Evolutionary conservation across 2,329 filamentous ascomycete species (phyloP).

Genomic region (Neonectria coccinea): DNA sequence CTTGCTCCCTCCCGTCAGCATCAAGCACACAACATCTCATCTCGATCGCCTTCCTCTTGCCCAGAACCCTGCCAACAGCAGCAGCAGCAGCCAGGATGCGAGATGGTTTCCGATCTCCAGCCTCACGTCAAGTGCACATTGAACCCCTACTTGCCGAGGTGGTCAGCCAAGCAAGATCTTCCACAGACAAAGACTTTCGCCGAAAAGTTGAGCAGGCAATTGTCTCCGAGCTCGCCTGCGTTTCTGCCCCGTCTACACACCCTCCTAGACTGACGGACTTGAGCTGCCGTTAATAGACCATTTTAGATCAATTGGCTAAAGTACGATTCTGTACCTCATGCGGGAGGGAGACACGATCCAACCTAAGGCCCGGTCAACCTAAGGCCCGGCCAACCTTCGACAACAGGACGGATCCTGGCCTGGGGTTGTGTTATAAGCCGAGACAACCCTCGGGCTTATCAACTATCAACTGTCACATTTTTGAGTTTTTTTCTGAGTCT

Average conservation of each 20-base stretch:
- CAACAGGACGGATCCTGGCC: slow-evolving; percentile 7
- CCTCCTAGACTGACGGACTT: slow-evolving; percentile 16
- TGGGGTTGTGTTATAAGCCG: slow-evolving; percentile 15
- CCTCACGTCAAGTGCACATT: slow-evolving; percentile 6
- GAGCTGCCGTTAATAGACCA: slow-evolving; percentile 21
- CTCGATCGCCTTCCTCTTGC: slow-evolving; percentile 21
- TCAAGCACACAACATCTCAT: slow-evolving; percentile 7
- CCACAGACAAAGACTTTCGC: background rate
- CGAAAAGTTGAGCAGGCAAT: slow-evolving; percentile 11
- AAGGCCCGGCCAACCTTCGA: slow-evolving; percentile 1
- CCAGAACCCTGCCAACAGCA: slow-evolving; percentile 22
- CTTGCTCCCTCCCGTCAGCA: slow-evolving; percentile 9
- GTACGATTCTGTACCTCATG: slow-evolving; percentile 1
- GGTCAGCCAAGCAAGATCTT: background rate
- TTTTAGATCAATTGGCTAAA: slow-evolving; percentile 5
- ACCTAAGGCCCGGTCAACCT: slow-evolving; percentile 8
- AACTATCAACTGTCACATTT: slow-evolving; percentile 2
- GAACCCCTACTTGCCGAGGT: background rate
- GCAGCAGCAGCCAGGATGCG: slow-evolving; percentile 25
- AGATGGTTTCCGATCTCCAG: slow-evolving; percentile 29
- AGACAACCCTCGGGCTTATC: slow-evolving; percentile 20
- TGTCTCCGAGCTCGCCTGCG: slow-evolving; percentile 4
- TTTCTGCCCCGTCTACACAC: slow-evolving; percentile 2
- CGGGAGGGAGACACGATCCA: slow-evolving; percentile 12
- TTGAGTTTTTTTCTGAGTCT: background rate